Conservation (phyloP, 106 monocot species). For the Dioscorea dumetorum region DNA sequence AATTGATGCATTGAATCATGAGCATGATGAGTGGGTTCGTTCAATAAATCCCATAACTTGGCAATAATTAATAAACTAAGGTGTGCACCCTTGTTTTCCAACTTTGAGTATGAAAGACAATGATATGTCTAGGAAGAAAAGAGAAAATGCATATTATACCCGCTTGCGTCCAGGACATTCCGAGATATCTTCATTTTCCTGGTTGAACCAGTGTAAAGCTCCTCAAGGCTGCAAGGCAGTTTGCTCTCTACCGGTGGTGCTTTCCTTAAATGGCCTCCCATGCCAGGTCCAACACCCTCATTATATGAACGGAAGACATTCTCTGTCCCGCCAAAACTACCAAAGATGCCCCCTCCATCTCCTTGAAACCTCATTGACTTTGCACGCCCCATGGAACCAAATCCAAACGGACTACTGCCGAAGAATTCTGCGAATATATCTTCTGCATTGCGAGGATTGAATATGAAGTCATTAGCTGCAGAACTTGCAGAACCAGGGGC, state of each 20-base stretch:
- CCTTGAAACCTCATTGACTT: slow-evolving; percentile 41
- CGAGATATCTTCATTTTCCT: slow-evolving; percentile 78
- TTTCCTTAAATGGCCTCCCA: slow-evolving; percentile 29
- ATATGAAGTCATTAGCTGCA: slow-evolving; percentile 5
- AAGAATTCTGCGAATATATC: slow-evolving; percentile 53
- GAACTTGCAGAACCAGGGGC: slow-evolving; percentile 16
- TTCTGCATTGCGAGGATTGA: slow-evolving; percentile 48
- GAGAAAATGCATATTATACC: neutral
- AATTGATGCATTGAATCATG: too few relatives aligned
- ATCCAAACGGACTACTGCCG: slow-evolving; percentile 35
- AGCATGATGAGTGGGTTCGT: too few relatives aligned
- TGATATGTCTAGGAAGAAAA: too few relatives aligned
- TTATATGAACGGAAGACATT: slow-evolving; percentile 30
- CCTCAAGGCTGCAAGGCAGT: slow-evolving; percentile 52
- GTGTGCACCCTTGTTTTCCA: too few relatives aligned
- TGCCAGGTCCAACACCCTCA: slow-evolving; percentile 18
- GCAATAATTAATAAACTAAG: too few relatives aligned
- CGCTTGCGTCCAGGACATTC: slow-evolving; percentile 24
- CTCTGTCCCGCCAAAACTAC: slow-evolving; percentile 11
- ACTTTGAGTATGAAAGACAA: too few relatives aligned
- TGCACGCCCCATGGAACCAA: slow-evolving; percentile 33
- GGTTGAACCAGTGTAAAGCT: slow-evolving; percentile 51
- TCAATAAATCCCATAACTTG: too few relatives aligned
- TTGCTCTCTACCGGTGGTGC: slow-evolving; percentile 54
- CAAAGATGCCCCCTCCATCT: slow-evolving; percentile 17